Evolutionary conservation across 2,329 filamentous ascomycete genomes (phyloP).

Genomic region (Juglanconis oblonga): DNA sequence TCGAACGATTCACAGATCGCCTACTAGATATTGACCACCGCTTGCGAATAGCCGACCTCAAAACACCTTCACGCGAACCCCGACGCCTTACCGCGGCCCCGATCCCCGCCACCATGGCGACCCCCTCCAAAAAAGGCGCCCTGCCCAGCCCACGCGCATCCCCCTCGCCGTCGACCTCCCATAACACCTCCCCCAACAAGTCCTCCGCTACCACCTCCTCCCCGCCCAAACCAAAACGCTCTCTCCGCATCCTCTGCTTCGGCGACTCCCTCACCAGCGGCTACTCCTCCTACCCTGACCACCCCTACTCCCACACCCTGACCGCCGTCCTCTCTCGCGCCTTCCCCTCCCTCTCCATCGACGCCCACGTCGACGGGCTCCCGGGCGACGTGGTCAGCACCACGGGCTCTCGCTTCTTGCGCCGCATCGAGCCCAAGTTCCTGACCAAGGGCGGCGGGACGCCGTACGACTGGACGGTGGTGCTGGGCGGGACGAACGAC

Average conservation of each 20-base stretch:
- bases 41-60: neutral
- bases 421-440: conserved; percentile 28
- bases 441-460: conserved; percentile 16
- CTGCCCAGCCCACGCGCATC: neutral
- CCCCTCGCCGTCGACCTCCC: neutral
- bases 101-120: conserved; percentile 2
- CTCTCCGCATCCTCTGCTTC: conserved; percentile 58
- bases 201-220: conserved; percentile 24
- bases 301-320: conserved; percentile 52
- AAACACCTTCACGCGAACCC: neutral
- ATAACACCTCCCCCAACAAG: neutral
- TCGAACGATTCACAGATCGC: too few relatives aligned
- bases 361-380: conserved; percentile 41
- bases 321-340: conserved; percentile 42
- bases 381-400: conserved; percentile 50
- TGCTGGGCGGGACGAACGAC: conserved; percentile 64
- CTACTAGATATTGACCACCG: too few relatives aligned
- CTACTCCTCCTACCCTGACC: conserved; percentile 33
- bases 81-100: too few relatives aligned
- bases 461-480: conserved; percentile 52
- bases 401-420: conserved; percentile 19
- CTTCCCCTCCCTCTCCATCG: conserved; percentile 33
- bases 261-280: conserved; percentile 64
- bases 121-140: neutral
- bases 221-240: conserved; percentile 5